Base-by-base conservation (phyloP, 345 rosid genomes). In the Eutrema japonicum region DNA sequence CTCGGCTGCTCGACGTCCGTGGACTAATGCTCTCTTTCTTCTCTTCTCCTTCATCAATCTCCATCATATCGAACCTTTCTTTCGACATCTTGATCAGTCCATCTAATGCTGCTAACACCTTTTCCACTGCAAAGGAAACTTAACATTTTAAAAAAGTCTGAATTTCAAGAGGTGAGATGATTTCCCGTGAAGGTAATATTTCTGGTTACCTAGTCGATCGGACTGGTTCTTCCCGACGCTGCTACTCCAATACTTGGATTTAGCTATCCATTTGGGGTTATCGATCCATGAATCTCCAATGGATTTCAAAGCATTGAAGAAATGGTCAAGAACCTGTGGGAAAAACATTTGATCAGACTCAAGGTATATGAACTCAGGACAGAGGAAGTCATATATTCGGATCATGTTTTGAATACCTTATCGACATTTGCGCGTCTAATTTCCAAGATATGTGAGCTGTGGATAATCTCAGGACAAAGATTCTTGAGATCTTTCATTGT, bases 401-500 rank as follows among this genome's bases (percentile, higher is more conserved):
- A 32, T 35, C 53, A 55, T 4, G 49, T 47, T 67, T 29, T 8
- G 40, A 45, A n/a, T 55, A 91, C 97, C 89, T 89, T 80, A 45
- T 89, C 78, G 2, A 76, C 76, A 43, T 82, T 70, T 29, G 84
- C 77, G 10, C 81, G 83, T 71, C 81, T 83, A 40, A 85, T 64
- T 38, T 84, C 83, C 3, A 81, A 78, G n/a, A 78, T 32, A 26
- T 80, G 84, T 41, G 77, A 76, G 45, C 67, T 79, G 4, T 83
- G 55, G 49, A 82, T 73, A 59, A 83, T 85, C 48, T 88, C 89
- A 10, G 98, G 98, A 77, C 81, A 87, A 33, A 80, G 41, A 29
- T 80, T 82, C 54, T 83, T 80, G 2, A 92, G 94, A 70, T 92
- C 94, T 71, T 66, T 83, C 83, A 86, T 83, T n/a, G 98, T 88